Percentiles rank a stretch among this genome's conserved stretches.
phyloP scores from a whole-genome alignment of 139 green algal genomes.

The Tetradesmus lagerheimii region DNA sequence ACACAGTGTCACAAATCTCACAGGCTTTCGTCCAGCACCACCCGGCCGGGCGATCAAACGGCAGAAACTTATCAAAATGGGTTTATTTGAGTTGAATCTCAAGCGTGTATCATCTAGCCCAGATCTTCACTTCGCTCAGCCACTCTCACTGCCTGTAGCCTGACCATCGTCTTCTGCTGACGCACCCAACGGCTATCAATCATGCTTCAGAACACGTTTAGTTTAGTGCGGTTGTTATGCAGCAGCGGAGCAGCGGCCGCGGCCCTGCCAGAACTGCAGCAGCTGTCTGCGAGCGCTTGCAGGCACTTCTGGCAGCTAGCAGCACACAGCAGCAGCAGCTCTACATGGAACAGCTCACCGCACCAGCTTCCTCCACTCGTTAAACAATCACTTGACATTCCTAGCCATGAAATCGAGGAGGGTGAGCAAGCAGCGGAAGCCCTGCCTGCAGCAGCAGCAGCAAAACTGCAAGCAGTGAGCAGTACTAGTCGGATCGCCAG shows the following conservation, averaged over 20 bases:
- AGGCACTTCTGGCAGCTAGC: not conserved
- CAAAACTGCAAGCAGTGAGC: not conserved
- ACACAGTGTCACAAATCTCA: too few relatives aligned
- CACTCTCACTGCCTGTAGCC: too few relatives aligned
- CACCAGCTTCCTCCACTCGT: not conserved
- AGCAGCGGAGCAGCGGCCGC: not conserved
- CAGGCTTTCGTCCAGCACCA: too few relatives aligned
- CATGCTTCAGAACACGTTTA: not conserved
- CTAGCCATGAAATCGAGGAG: conserved; percentile 11
- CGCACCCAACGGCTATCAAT: not conserved
- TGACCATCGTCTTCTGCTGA: too few relatives aligned
- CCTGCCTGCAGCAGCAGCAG: not conserved
- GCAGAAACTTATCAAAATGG: too few relatives aligned
- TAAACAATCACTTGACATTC: not conserved
- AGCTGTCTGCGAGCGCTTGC: not conserved
- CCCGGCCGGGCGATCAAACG: too few relatives aligned
- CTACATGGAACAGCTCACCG: not conserved
- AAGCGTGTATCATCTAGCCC: too few relatives aligned
- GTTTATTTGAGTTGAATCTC: too few relatives aligned
- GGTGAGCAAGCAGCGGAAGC: not conserved
- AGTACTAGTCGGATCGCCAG: not conserved
- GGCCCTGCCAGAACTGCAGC: not conserved
- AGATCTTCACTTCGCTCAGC: too few relatives aligned
- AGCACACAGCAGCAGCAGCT: conserved; percentile 19
- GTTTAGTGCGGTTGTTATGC: not conserved